These are phyloP conservation scores for Pichia manshurica DNA, from an alignment of 805 yeast genomes.

Conservation along the genomic window DNA sequence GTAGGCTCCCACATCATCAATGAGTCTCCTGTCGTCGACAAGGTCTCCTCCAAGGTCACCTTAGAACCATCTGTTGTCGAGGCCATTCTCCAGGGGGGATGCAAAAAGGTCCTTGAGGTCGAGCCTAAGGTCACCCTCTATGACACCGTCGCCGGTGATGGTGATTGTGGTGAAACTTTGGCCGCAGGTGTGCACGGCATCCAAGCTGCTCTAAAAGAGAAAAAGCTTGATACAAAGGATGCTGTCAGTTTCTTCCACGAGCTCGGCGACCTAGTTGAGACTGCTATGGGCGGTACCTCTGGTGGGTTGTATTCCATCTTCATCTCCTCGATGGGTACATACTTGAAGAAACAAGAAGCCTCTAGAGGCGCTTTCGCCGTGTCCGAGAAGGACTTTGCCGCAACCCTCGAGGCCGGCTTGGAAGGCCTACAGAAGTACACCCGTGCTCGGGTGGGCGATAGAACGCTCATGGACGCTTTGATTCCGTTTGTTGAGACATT, in stretches of 20 bases:
- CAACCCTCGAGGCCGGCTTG: constrained; percentile 53
- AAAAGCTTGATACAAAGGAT: constrained; percentile 37
- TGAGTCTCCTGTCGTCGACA: constrained; percentile 21
- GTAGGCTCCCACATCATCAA: constrained; percentile 20
- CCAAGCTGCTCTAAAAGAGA: constrained; percentile 41
- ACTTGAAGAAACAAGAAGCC: constrained; percentile 36
- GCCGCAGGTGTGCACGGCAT: constrained; percentile 78
- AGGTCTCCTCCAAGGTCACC: constrained; percentile 21
- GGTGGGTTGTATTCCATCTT: constrained; percentile 89
- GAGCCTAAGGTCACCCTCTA: constrained; percentile 82
- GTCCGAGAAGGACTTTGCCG: constrained; percentile 35
- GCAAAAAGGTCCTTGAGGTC: constrained; percentile 47
- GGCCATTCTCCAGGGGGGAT: constrained; percentile 40
- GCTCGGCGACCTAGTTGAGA: constrained; percentile 77
- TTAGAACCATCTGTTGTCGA: constrained; percentile 28
- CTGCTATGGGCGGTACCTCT: constrained; percentile 94
- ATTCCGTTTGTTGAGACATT: constrained; percentile 78
- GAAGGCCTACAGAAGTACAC: constrained; percentile 79
- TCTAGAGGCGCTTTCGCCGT: constrained; percentile 25
- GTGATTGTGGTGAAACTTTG: constrained; percentile 93
- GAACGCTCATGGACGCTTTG: constrained; percentile 83
- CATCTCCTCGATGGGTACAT: constrained; percentile 65
- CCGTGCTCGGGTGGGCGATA: constrained; percentile 80
- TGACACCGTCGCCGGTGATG: constrained; percentile 91
- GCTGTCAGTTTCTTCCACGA: constrained; percentile 57